These are phyloP conservation scores for Trypanosoma mega DNA, from an alignment of 208 protist genomes.

Conservation along the genomic window DNA sequence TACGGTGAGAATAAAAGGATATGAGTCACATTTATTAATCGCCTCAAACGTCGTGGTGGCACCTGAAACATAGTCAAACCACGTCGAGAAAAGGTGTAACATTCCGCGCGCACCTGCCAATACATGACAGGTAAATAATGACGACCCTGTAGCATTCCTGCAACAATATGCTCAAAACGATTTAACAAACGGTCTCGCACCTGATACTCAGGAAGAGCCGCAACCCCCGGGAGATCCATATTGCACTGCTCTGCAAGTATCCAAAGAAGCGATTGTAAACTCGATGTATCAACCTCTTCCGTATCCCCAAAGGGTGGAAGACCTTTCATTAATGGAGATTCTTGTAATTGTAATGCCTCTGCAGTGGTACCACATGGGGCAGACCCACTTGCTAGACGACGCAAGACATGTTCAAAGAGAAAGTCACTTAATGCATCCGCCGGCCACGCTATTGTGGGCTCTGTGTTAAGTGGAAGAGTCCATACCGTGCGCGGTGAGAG, in stretches of 20 bases:
- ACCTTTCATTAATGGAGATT: constrained; percentile 4
- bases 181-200: neutral
- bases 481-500: neutral
- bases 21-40: no score
- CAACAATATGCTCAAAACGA: constrained; percentile 4
- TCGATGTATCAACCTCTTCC: constrained; percentile 5
- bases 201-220: neutral
- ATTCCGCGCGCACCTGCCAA: no score
- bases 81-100: no score
- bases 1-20: no score
- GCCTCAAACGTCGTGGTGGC: no score
- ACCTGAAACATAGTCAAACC: no score
- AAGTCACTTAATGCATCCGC: constrained; percentile 12
- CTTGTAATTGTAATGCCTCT: neutral
- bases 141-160: no score
- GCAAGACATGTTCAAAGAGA: constrained; percentile 3
- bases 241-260: constrained; percentile 28
- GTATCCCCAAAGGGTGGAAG: neutral
- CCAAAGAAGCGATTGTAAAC: constrained; percentile 8
- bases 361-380: constrained; percentile 1
- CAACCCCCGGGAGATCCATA: neutral
- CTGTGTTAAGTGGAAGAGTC: constrained; percentile 2
- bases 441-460: neutral
- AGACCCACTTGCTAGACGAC: constrained; percentile 7
- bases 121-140: no score